Evolutionary conservation across 257 asterid genomes (phyloP), one percentile per base, ranked within the genome.

Genomic region (Przewalskia tangutica): DNA sequence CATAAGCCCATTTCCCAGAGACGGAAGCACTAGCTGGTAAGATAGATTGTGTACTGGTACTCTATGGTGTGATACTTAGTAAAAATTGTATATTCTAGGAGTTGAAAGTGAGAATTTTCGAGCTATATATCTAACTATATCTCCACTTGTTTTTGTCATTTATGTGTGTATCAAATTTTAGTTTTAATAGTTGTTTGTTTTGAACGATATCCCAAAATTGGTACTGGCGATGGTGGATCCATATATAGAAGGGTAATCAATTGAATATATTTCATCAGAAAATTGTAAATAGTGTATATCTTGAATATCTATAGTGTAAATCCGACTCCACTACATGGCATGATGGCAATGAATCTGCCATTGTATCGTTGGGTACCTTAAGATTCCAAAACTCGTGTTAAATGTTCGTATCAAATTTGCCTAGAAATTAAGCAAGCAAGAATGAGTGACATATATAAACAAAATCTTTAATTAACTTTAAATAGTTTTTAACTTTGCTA

Each of bases 151-250:
- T 27, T 58, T 59, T 59, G 66, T 18, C 36, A 59, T 27, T 62
- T 62, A 62, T 62, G 11, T 27, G 42, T 62, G 3, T 10, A 17
- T 27, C 4, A 27, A 23, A 23, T 23, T 62, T 27, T 11, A 27
- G 11, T 62, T 10, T 27, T 27, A 14, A 11, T 36, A 23, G 3
- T 62, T 4, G 4, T 23, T 23, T 23, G 6, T 0, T 5, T 63
- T 4, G 0, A 0, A 0, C 42, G 7, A 63, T 4, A 0, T 0
- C 5, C 0, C 10, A 0, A 63, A 63, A 34, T 0, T 13, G 36
- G 1, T 6, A 12, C 0, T 13, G 0, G 14, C 0, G 5, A 10
- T 12, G 17, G 4, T 4, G 1, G 8, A 63, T 11, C 1, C 10
- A 12, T 63, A 27, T 32, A 63, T 38, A 38, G 14, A 63, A 12